Evolutionary conservation across 2,329 filamentous ascomycete genomes (phyloP), one percentile per base, ranked within the genome.

Genomic region (Claviceps sp.): DNA sequence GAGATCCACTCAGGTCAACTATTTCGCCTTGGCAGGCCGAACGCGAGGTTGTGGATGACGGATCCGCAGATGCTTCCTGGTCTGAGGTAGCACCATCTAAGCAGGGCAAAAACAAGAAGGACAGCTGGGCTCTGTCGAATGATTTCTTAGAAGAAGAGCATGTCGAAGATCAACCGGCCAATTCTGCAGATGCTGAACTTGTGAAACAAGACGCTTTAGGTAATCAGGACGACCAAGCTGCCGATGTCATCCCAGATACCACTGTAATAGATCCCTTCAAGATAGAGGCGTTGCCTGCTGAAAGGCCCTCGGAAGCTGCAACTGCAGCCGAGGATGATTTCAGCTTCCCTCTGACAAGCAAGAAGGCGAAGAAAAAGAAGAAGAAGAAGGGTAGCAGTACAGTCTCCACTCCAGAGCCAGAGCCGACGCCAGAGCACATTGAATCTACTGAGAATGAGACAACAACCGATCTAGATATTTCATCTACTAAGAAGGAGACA

Each of bases 91-190:
- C 30, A 13, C 56, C 56, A 53, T 39, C 56, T 16, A 42, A 58
- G 56, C 65, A 67, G 54, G 55, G 44, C 39, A 67, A 65, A 51
- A 66, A 62, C 50, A 66, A 66, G 56, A 65, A 62, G 19, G 17
- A 16, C 46, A 67, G 60, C 41, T 52, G 51, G 24, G 24, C 34
- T n/a, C 44, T 40, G 26, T 41, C 42, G 37, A 38, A 26, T 47
- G 51, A 53, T 34, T 11, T 46, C 22, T 43, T 54, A 56, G 48
- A 60, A 56, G 55, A 56, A 11, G 50, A 46, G 7, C 17, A 43
- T 22, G 2, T 30, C 4, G 51, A 53, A 19, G 17, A 52, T 37
- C 43, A 40, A 38, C 39, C 11, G 16, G 3, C 41, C 17, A 54
- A 52, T 6, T 10, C 34, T 40, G 42, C 34, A n/a, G 6, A 42